Evolutionary conservation across 176 grass and related monocot species (phyloP).

Genomic region (Eremochloa ophiuroides): DNA sequence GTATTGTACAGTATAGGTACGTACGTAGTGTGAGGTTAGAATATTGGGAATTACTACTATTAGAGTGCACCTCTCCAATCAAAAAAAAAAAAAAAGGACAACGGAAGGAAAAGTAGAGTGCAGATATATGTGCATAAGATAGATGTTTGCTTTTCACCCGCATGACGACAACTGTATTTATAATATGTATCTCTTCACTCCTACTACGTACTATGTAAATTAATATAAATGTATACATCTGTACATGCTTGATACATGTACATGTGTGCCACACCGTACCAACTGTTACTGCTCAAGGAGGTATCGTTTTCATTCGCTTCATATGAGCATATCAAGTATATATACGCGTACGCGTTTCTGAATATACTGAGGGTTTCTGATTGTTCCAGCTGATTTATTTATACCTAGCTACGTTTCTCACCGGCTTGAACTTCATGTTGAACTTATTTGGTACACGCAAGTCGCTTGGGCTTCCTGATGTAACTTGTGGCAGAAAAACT

Average conservation of each 20-base stretch:
- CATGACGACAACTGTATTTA: slow-evolving; percentile 6
- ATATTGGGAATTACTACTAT: neutral
- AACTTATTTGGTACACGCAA: no score
- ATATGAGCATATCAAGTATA: no score
- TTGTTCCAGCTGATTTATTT: neutral
- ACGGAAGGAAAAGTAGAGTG: neutral
- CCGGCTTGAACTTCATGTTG: no score
- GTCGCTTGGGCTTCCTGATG: no score
- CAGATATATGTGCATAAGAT: neutral
- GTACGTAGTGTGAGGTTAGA: slow-evolving; percentile 13
- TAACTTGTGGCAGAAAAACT: no score
- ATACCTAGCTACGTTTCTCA: no score
- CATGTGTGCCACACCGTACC: no score
- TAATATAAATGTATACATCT: neutral
- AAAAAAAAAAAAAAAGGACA: neutral
- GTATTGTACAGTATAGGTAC: neutral
- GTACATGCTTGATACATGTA: no score
- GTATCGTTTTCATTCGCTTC: no score
- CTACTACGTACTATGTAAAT: neutral
- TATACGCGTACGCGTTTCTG: neutral
- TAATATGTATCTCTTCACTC: neutral
- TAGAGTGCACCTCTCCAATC: neutral
- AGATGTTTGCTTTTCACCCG: slow-evolving; percentile 4
- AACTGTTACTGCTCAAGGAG: neutral
- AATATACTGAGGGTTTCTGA: neutral